These are phyloP conservation scores for Penicillium decumbens DNA, from an alignment of 2,329 filamentous ascomycete genomes.

Conservation along the genomic window DNA sequence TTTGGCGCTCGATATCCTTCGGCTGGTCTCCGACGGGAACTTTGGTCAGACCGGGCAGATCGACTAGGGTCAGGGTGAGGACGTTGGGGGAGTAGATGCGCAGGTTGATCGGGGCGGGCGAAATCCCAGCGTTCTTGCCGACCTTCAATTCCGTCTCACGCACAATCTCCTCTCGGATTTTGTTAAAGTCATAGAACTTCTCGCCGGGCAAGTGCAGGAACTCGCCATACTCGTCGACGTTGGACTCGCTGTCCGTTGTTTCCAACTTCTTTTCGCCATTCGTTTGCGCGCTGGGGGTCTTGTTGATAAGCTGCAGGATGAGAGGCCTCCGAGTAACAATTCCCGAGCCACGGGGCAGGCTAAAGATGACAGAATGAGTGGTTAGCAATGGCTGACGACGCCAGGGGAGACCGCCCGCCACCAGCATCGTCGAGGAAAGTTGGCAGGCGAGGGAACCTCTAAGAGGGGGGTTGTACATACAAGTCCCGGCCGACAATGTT, in stretches of 20 bases:
- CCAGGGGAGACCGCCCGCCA: slow-evolving; percentile 14
- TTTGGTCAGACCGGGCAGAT: slow-evolving; percentile 93
- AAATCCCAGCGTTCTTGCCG: slow-evolving; percentile 93
- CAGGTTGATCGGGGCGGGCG: slow-evolving; percentile 92
- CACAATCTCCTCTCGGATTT: slow-evolving; percentile 96
- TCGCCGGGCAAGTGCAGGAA: slow-evolving; percentile 96
- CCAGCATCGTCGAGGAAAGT: neutral
- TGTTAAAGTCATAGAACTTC: slow-evolving; percentile 97
- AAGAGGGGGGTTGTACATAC: slow-evolving; percentile 53
- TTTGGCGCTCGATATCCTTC: slow-evolving; percentile 93
- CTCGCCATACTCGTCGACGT: slow-evolving; percentile 95
- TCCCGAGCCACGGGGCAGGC: slow-evolving; percentile 91
- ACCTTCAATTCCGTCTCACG: slow-evolving; percentile 96
- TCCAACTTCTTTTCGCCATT: slow-evolving; percentile 68
- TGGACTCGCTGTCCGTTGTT: slow-evolving; percentile 78
- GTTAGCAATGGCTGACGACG: slow-evolving; percentile 27
- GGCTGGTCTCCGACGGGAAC: slow-evolving; percentile 96
- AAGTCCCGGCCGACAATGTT: slow-evolving; percentile 99
- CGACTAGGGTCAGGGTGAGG: slow-evolving; percentile 90
- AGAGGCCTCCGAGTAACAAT: slow-evolving; percentile 96
- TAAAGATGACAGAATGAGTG: slow-evolving; percentile 38
- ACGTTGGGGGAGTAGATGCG: slow-evolving; percentile 98
- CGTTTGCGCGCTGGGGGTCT: slow-evolving; percentile 55
- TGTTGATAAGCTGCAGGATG: slow-evolving; percentile 96
- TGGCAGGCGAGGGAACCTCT: neutral